phyloP scores from a whole-genome alignment of 768 basidiomycete genomes.

The Termitomyces eurrhizus region DNA sequence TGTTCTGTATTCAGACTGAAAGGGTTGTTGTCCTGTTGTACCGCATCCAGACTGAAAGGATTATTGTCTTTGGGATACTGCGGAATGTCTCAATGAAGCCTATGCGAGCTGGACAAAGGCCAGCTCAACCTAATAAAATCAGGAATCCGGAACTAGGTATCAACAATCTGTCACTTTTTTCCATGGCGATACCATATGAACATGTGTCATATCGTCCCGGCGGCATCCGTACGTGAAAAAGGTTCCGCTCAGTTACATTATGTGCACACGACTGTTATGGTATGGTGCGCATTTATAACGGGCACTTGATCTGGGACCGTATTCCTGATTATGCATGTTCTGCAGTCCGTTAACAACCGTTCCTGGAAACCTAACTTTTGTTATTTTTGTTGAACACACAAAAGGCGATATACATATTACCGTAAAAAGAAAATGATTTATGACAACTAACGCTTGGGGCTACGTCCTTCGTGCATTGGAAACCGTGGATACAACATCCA shows the following conservation, averaged over 20 bases:
- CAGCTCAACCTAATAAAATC: slow-evolving; percentile 9
- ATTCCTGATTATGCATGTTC: too few species aligned
- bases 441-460: too few species aligned
- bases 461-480: too few species aligned
- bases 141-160: not conserved
- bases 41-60: too few species aligned
- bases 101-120: slow-evolving; percentile 17
- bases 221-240: slow-evolving; percentile 22
- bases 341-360: too few species aligned
- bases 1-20: not conserved
- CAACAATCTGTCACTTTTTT: not conserved
- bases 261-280: not conserved
- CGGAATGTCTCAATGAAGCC: not conserved
- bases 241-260: slow-evolving; percentile 18
- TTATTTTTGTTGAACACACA: too few species aligned
- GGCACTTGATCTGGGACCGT: not conserved
- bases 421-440: too few species aligned
- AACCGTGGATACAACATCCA: too few species aligned
- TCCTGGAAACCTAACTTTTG: slow-evolving; percentile 39
- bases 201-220: slow-evolving; percentile 16
- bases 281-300: too few species aligned
- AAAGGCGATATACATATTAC: too few species aligned
- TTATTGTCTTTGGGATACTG: slow-evolving; percentile 1
- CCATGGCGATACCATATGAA: not conserved
- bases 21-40: slow-evolving; percentile 9